These are phyloP conservation scores for Neolentinus lepideus DNA, from an alignment of 1,284 basidiomycete genomes.

Conservation along the genomic window DNA sequence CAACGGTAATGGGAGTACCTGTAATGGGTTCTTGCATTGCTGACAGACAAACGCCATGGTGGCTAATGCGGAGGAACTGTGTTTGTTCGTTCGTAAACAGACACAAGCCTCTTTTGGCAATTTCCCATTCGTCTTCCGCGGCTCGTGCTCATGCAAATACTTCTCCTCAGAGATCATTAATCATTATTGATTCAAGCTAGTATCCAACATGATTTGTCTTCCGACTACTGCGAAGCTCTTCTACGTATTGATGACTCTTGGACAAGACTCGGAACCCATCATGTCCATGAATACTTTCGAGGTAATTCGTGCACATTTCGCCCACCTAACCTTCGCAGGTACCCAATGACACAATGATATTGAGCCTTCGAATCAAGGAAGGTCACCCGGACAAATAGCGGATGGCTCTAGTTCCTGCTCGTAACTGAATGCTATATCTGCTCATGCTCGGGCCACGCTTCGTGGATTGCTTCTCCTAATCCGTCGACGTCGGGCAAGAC, in stretches of 20 bases:
- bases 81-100: neutral
- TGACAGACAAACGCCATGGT: slow-evolving; percentile 67
- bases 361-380: neutral
- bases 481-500: neutral
- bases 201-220: too few species aligned
- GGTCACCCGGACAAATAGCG: neutral
- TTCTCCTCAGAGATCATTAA: too few species aligned
- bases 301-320: too few species aligned
- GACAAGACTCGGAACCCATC: too few species aligned
- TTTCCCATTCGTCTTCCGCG: slow-evolving; percentile 1
- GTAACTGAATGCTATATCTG: neutral
- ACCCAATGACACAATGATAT: neutral
- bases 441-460: neutral
- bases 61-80: neutral
- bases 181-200: too few species aligned
- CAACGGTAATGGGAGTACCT: slow-evolving; percentile 36
- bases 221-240: too few species aligned
- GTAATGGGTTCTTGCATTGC: slow-evolving; percentile 83
- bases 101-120: neutral
- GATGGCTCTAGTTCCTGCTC: neutral
- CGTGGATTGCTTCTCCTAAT: neutral
- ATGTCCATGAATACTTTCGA: too few species aligned
- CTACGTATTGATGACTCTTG: neutral
- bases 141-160: too few species aligned
- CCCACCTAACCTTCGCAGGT: too few species aligned